Conservation (phyloP, 1,284 basidiomycete species). For the Boletus nobilissimus region DNA sequence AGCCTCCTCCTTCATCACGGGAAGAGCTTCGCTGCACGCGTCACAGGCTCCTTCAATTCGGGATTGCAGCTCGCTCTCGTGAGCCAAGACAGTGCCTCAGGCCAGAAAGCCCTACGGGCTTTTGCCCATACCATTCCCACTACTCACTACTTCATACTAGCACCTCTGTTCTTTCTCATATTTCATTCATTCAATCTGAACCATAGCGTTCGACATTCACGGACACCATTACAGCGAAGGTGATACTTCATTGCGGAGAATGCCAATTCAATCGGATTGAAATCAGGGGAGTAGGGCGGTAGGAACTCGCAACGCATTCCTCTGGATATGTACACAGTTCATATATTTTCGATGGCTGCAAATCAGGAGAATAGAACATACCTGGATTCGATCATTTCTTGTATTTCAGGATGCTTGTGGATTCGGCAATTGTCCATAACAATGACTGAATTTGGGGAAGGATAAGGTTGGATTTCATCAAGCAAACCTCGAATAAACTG, state of each 20-base stretch:
- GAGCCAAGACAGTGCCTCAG: neutral
- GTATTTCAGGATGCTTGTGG: constrained; percentile 17
- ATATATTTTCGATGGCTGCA: too few relatives aligned
- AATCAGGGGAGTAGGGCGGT: too few relatives aligned
- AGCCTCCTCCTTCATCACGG: neutral
- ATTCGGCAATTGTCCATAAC: constrained; percentile 30
- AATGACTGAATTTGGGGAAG: constrained; percentile 15
- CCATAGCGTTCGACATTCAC: too few relatives aligned
- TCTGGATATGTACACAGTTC: too few relatives aligned
- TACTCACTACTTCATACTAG: too few relatives aligned
- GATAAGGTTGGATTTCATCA: constrained; percentile 43
- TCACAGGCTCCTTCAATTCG: constrained; percentile 4
- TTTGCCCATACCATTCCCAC: constrained; percentile 1
- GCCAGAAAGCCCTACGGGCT: neutral
- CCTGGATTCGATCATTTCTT: constrained; percentile 15
- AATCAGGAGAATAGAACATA: too few relatives aligned
- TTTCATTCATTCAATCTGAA: too few relatives aligned
- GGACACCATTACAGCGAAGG: too few relatives aligned
- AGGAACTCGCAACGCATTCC: too few relatives aligned
- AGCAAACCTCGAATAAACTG: constrained; percentile 32
- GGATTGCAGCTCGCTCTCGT: constrained; percentile 4
- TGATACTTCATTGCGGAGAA: too few relatives aligned
- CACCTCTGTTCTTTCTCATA: too few relatives aligned
- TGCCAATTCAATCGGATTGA: too few relatives aligned
- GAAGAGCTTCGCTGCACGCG: neutral